phyloP scores from a whole-genome alignment of 306 rosid genomes.

The Cucurbita moschata region DNA sequence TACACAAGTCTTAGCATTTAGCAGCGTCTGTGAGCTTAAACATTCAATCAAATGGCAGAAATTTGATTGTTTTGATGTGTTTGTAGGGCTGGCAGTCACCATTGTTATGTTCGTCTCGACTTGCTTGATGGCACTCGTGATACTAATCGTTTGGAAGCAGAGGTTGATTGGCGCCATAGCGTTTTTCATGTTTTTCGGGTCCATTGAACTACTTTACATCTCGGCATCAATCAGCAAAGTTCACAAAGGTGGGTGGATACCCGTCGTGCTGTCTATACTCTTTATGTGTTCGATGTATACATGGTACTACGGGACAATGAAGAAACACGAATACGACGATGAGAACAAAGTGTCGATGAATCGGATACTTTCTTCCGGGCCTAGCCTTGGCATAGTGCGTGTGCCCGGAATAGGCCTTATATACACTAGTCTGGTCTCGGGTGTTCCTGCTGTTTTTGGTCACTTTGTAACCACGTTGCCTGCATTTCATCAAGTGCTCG shows the following conservation, averaged over 20 bases:
- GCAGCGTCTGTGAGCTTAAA: not conserved
- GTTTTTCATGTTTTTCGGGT: constrained; percentile 42
- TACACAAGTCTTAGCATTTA: constrained; percentile 12
- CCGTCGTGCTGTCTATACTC: constrained; percentile 25
- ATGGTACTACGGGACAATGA: constrained; percentile 63
- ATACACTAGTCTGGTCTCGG: constrained; percentile 32
- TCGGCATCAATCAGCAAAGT: constrained; percentile 44
- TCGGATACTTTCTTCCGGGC: constrained; percentile 36
- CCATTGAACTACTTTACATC: constrained; percentile 45
- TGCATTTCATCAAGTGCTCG: constrained; percentile 53
- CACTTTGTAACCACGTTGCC: constrained; percentile 61
- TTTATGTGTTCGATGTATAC: constrained; percentile 36
- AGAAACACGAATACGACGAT: constrained; percentile 52
- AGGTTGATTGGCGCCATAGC: constrained; percentile 24
- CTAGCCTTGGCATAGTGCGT: constrained; percentile 46
- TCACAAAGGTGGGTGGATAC: constrained; percentile 60
- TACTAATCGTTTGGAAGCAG: constrained; percentile 51
- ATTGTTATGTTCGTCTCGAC: constrained; percentile 63
- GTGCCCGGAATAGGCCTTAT: constrained; percentile 58
- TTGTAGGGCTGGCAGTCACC: constrained; percentile 48
- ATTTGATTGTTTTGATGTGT: constrained; percentile 17
- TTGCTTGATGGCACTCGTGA: constrained; percentile 58
- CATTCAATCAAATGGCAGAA: not conserved
- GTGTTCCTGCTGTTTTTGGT: constrained; percentile 44
- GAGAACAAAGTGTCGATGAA: constrained; percentile 52